Evolutionary conservation across 768 basidiomycete species (phyloP), one percentile per base, ranked within the genome.

Genomic region (Suillus subluteus): DNA sequence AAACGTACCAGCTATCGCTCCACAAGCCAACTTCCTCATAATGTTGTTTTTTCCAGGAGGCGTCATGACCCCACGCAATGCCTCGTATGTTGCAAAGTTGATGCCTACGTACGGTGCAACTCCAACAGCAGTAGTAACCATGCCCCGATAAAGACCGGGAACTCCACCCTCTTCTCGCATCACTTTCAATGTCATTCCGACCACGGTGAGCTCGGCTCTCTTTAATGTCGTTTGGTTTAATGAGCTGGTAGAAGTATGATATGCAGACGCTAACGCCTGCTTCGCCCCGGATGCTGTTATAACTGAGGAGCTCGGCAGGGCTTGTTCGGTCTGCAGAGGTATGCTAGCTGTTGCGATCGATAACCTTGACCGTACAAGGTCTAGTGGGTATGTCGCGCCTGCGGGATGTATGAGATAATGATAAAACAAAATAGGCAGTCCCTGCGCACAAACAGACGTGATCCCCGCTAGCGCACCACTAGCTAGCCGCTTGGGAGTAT

Each of bases 41-140:
- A 89, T 81, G 62, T 79, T 88, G 70, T 75, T 88, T 81, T 92
- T 89, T 44, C 91, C 94, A 4, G 93, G 94, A n/a, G 91, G 92
- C 35, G 91, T 95, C 68, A 94, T 82, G 55, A 89, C 71, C 3
- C 90, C 88, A 63, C 91, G 85, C 74, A 94, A 74, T 58, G 89
- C 84, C 77, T 99, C 97, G 73, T 98, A 98, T 37, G 94, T 83
- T n/a, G 95, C 92, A 76, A 98, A 98, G 76, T 98, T 98, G 76
- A 96, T 91, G 15, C 94, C 88, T 26, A 92, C 90, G 70, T 92
- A 92, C 4, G 96, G 96, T 18, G 96, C 96, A 48, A 98, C 94
- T 4, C 96, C 95, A 63, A 92, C 82, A 4, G 93, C 90, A 0
- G 95, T 98, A 15, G 95, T 87, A 13, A 92, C 80, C 43, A 96